A percentile compares a stretch with the other conserved stretches of the same genome.
Conservation (phyloP, 2,329 filamentous ascomycete genomes). For the Cytospora piceae region DNA sequence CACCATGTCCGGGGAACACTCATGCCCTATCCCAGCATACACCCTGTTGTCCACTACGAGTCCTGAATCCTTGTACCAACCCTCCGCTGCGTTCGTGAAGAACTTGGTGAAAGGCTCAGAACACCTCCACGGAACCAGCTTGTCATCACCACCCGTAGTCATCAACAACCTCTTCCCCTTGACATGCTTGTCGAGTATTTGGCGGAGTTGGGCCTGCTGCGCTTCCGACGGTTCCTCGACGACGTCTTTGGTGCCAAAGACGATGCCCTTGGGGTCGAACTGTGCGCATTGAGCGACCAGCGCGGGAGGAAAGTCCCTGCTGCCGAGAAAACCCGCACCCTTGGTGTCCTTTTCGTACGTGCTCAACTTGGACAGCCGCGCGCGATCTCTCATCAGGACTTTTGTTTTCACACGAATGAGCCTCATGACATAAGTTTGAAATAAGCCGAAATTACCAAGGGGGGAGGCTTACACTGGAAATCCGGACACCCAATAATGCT, state of each 20-base stretch:
- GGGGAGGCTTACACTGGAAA: slow-evolving; percentile 56
- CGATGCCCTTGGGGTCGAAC: slow-evolving; percentile 75
- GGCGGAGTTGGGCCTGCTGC: slow-evolving; percentile 49
- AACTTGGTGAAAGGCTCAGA: slow-evolving; percentile 64
- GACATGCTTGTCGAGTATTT: slow-evolving; percentile 53
- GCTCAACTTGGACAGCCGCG: slow-evolving; percentile 67
- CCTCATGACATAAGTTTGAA: slow-evolving; percentile 44
- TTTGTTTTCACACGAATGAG: slow-evolving; percentile 38
- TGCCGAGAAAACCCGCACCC: slow-evolving; percentile 72
- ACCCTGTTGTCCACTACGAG: slow-evolving; percentile 67
- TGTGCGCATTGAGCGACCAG: slow-evolving; percentile 66
- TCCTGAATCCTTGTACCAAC: slow-evolving; percentile 59
- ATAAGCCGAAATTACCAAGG: not conserved
- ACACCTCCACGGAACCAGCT: slow-evolving; percentile 70
- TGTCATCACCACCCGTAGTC: slow-evolving; percentile 69
- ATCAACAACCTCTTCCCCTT: slow-evolving; percentile 67
- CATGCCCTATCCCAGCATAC: slow-evolving; percentile 70
- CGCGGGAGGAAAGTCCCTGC: slow-evolving; percentile 72
- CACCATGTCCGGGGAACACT: slow-evolving; percentile 70
- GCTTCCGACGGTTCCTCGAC: slow-evolving; percentile 38
- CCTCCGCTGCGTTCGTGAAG: slow-evolving; percentile 57
- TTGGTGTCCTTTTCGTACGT: slow-evolving; percentile 61
- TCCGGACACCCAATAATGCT: slow-evolving; percentile 89
- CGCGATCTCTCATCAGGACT: slow-evolving; percentile 75
- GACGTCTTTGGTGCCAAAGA: slow-evolving; percentile 60